Base-by-base conservation (phyloP, 2,329 filamentous ascomycete species). In the Apiospora rasikravindrae region DNA sequence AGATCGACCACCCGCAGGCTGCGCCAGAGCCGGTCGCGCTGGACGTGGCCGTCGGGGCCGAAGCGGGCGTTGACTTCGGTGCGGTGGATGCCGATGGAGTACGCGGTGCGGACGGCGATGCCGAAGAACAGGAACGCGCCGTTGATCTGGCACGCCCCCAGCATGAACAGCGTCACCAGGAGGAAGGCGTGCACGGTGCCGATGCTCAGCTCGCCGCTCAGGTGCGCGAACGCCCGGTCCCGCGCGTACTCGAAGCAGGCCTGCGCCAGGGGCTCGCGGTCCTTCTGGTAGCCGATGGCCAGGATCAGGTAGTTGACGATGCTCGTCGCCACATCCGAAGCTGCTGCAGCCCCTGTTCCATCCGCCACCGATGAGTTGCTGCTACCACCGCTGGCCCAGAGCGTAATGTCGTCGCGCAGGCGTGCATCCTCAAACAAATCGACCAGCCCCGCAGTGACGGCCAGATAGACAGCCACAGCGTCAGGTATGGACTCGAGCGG, bases 51-150 rank as follows among this genome's bases (percentile, higher is more conserved):
- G 0, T 84, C 82, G 0, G 80, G 74, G 0, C 85, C 87, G 53
- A 89, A 89, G 0, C 87, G 83, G 0, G 84, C 82, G 73, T 89
- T 89, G 40, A 89, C 86, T 69, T 88, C 87, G 1, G 86, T 87
- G 1, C 87, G 81, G 73, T 89, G 87, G 8, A 88, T 78, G 0
- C 87, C 87, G 16, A 89, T 84, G 0, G 87, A 86, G 72, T 88
- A 88, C 0, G 87, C 87, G 0, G 87, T 85, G 1, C 87, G 83
- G 0, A 85, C 87, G 0, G 87, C 86, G 8, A 88, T 84, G 11
- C 87, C 87, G n/a, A 88, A 88, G 77, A 88, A 86, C 2, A 89
- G 76, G 69, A 88, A 89, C 0, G 86, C 86, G 2, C 86, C 86
- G 72, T 88, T 89, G 77, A 88, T 87, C 76, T 88, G 87, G 69